These are phyloP conservation scores for Turritis glabra DNA, from an alignment of 345 rosid species.

Conservation along the genomic window DNA sequence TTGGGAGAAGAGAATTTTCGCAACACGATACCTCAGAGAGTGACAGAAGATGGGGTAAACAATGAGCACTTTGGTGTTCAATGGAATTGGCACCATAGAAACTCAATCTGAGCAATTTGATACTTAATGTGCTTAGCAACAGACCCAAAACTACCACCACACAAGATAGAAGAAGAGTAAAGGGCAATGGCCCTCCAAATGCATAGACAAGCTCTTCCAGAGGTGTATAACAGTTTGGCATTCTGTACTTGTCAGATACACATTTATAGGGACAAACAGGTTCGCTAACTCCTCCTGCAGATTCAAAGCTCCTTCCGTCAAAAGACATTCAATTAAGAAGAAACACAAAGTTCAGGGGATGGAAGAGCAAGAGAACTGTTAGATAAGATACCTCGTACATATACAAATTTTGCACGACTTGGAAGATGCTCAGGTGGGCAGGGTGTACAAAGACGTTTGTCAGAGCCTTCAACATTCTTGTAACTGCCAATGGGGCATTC, in stretches of 20 bases:
- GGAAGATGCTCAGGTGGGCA: conserved; percentile 85
- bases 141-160: conserved; percentile 71
- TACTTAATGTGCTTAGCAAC: conserved; percentile 66
- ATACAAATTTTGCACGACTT: conserved; percentile 72
- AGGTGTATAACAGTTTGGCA: conserved; percentile 97
- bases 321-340: conserved; percentile 22
- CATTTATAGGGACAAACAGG: conserved; percentile 84
- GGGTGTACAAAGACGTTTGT: conserved; percentile 75
- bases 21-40: conserved; percentile 70
- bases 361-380: conserved; percentile 1
- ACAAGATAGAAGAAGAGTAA: conserved; percentile 69
- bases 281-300: conserved; percentile 77
- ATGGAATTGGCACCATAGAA: conserved; percentile 59
- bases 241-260: conserved; percentile 83
- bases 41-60: conserved; percentile 85
- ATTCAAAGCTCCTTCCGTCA: conserved; percentile 34
- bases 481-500: conserved; percentile 98
- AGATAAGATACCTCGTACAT: conserved; percentile 69
- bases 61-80: conserved; percentile 63
- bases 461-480: conserved; percentile 86
- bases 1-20: background rate
- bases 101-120: conserved; percentile 65
- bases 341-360: conserved; percentile 25
- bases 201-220: conserved; percentile 86
- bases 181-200: conserved; percentile 95